Percentiles rank a stretch among this genome's conserved stretches.
phyloP scores from a whole-genome alignment of 2,329 filamentous ascomycete species.

The Cadophora luteo-olivacea region DNA sequence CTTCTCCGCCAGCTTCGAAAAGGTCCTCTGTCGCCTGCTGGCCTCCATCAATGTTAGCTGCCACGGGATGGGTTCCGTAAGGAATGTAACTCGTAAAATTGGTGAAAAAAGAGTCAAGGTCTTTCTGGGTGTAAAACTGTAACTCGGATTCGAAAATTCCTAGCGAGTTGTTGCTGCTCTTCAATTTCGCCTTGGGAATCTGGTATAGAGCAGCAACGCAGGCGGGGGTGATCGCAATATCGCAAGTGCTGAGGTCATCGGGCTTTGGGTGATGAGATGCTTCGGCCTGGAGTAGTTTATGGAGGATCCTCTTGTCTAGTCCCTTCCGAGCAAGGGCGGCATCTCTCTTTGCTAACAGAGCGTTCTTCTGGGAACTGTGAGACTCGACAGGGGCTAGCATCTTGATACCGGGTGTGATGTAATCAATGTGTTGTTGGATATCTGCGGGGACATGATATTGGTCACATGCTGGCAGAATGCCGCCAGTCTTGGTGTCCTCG shows the following conservation, averaged over 20 bases:
- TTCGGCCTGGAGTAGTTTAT: conserved; percentile 7
- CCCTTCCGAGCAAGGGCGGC: conserved; percentile 9
- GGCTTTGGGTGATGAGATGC: conserved; percentile 44
- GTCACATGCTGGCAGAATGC: not conserved
- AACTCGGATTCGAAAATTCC: conserved; percentile 47
- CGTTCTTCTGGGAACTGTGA: not conserved
- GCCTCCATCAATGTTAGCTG: conserved; percentile 44
- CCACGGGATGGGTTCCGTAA: conserved; percentile 42
- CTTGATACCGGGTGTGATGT: not conserved
- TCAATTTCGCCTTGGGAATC: not conserved
- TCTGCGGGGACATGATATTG: not conserved
- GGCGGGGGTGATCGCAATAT: not conserved
- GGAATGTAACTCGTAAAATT: conserved; percentile 42
- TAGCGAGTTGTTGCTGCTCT: not conserved
- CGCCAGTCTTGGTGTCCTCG: conserved; percentile 52
- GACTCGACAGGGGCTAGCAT: not conserved
- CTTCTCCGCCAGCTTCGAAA: not conserved
- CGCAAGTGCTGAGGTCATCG: conserved; percentile 42
- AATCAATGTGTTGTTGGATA: not conserved
- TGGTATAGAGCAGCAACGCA: not conserved
- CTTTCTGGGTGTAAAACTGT: conserved; percentile 47
- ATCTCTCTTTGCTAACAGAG: conserved; percentile 19
- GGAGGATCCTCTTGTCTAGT: conserved; percentile 23
- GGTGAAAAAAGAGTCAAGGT: conserved; percentile 46
- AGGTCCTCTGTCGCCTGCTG: not conserved